phyloP scores from a whole-genome alignment of 768 basidiomycete genomes.

The Trametes elegans region DNA sequence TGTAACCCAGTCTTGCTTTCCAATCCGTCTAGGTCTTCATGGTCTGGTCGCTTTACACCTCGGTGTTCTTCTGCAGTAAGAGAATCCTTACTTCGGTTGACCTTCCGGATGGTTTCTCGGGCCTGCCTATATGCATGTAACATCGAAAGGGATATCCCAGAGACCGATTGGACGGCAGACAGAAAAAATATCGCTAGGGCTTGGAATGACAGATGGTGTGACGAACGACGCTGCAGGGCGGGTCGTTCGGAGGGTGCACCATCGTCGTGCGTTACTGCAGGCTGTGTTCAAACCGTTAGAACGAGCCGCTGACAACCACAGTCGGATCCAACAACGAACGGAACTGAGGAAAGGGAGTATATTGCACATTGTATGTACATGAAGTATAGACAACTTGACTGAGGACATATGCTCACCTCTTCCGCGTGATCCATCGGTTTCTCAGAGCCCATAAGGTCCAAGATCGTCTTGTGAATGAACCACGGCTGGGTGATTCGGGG shows the following conservation, averaged over 20 bases:
- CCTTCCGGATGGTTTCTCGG: slow-evolving; percentile 60
- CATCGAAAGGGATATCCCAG: slow-evolving; percentile 64
- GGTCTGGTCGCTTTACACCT: too few species aligned
- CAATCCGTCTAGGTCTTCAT: too few species aligned
- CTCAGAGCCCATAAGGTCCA: slow-evolving; percentile 60
- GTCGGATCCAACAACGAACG: slow-evolving; percentile 1
- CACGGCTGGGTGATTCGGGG: slow-evolving; percentile 81
- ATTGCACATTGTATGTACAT: slow-evolving; percentile 1
- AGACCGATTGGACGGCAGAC: slow-evolving; percentile 70
- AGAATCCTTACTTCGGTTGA: slow-evolving; percentile 42
- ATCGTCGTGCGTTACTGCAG: not conserved
- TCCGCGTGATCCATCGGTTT: slow-evolving; percentile 22
- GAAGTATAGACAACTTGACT: slow-evolving; percentile 7
- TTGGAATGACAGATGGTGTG: slow-evolving; percentile 38
- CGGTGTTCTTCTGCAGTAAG: not conserved
- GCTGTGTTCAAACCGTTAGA: not conserved
- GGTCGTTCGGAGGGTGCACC: slow-evolving; percentile 6
- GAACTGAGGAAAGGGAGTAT: not conserved
- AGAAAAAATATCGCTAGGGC: slow-evolving; percentile 66
- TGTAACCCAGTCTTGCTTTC: not conserved
- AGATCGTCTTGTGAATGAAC: slow-evolving; percentile 76
- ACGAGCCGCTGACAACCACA: not conserved
- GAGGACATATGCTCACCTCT: slow-evolving; percentile 27
- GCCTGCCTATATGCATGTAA: slow-evolving; percentile 68
- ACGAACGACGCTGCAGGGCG: slow-evolving; percentile 10